phyloP scores from a whole-genome alignment of 257 asterid species.

The Solanum medicagineum region DNA sequence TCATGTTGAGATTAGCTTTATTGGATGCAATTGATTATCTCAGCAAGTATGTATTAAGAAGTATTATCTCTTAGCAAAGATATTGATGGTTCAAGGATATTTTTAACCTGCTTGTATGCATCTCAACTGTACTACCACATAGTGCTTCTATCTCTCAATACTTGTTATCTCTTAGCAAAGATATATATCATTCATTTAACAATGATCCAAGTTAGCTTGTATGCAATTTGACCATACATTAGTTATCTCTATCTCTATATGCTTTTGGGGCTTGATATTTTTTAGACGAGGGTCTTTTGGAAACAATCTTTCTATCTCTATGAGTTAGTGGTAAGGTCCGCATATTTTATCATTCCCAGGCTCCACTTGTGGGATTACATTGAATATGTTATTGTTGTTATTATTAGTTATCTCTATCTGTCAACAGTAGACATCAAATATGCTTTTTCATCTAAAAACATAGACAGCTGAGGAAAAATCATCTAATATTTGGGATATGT shows the following conservation, averaged over 20 bases:
- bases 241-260: too few species aligned
- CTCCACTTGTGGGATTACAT: too few species aligned
- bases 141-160: neutral
- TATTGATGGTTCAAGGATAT: neutral
- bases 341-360: too few species aligned
- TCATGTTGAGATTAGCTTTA: neutral
- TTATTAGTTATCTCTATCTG: neutral
- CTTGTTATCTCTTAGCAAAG: neutral
- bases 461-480: neutral
- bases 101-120: fast-evolving
- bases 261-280: too few species aligned
- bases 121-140: fast-evolving
- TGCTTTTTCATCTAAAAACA: neutral
- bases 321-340: too few species aligned
- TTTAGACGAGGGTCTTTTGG: fast-evolving
- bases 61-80: neutral
- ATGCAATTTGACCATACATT: neutral
- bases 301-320: too few species aligned
- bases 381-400: too few species aligned
- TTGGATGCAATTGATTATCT: fast-evolving
- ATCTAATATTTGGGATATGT: neutral
- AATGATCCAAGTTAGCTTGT: neutral
- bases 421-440: neutral
- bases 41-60: neutral
- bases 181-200: neutral